Base-by-base conservation (phyloP, 176 grass and related monocot species). In the Eremochloa ophiuroides region DNA sequence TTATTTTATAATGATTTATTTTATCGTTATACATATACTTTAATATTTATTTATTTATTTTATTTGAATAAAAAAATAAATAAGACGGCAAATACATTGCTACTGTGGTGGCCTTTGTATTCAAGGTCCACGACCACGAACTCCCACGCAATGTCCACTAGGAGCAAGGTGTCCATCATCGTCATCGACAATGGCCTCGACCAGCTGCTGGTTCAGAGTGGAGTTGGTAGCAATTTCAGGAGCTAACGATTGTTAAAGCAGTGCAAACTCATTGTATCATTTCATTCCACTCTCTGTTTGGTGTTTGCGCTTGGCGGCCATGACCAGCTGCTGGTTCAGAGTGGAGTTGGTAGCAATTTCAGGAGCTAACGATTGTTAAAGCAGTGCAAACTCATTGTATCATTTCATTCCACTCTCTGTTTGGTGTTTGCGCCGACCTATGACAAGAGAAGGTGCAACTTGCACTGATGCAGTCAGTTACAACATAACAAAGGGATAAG, bases 321-420 rank as follows among this genome's bases (percentile, higher is more conserved):
- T n/a, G n/a, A n/a, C n/a, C n/a, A n/a, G n/a, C n/a, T 34, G 33
- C 33, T 34, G 33, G 33, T 34, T 34, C 33, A 27, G 15, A 66
- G 74, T 66, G 80, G 80, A 83, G 74, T 35, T 55, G 66, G 80
- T 55, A 42, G 56, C 44, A 44, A 22, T 70, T 51, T 29, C 1
- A 42, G 56, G 64, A 28, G 15, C 60, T 66, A 71, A 44, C 41
- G 37, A 50, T 26, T 64, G 39, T 11, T n/a, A 56, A 30, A 1
- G 40, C 30, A 50, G 66, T 63, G 58, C 81, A 55, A 4, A 63
- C 23, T 23, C 40, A 2, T 59, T 42, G 58, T 27, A 26, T 0
- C 8, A 65, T 73, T 79, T 83, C 5, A 4, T 23, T 69, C n/a
- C 31, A 47, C 43, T 61, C 46, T 76, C 31, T 31, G 73, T 25